phyloP scores from a whole-genome alignment of 108 stramenopile species.

The Skeletonema costatum region DNA sequence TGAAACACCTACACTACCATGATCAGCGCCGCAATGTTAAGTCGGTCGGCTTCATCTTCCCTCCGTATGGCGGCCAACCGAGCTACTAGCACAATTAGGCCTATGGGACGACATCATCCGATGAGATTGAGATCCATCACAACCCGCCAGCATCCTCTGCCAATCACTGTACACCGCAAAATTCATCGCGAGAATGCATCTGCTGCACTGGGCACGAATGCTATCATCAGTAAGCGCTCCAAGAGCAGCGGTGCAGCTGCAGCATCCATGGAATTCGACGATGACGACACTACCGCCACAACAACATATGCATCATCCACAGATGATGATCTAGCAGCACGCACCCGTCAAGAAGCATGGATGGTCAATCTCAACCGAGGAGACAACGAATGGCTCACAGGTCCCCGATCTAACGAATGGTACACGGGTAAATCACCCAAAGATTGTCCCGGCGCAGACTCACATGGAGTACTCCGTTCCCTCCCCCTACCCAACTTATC shows the following conservation, averaged over 20 bases:
- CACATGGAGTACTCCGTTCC: slow-evolving; percentile 57
- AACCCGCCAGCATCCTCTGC: neutral
- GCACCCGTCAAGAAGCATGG: slow-evolving; percentile 68
- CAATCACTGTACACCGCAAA: neutral
- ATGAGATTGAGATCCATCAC: neutral
- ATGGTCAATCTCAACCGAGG: slow-evolving; percentile 76
- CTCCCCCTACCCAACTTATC: slow-evolving; percentile 73
- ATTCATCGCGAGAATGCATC: neutral
- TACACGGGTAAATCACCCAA: slow-evolving; percentile 70
- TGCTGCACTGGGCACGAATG: slow-evolving; percentile 3
- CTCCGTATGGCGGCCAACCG: neutral
- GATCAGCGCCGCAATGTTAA: neutral
- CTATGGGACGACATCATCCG: neutral
- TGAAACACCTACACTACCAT: neutral
- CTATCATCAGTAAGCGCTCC: slow-evolving; percentile 15
- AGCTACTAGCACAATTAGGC: neutral
- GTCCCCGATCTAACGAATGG: slow-evolving; percentile 68
- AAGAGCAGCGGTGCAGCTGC: slow-evolving; percentile 36
- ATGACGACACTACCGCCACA: neutral
- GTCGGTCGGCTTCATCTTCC: neutral
- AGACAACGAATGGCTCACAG: slow-evolving; percentile 69
- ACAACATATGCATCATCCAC: neutral
- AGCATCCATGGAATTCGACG: slow-evolving; percentile 8
- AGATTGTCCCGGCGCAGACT: slow-evolving; percentile 49
- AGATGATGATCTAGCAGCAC: slow-evolving; percentile 3